Base-by-base conservation (phyloP, 2,329 filamentous ascomycete species). In the Aspergillus ustus region DNA sequence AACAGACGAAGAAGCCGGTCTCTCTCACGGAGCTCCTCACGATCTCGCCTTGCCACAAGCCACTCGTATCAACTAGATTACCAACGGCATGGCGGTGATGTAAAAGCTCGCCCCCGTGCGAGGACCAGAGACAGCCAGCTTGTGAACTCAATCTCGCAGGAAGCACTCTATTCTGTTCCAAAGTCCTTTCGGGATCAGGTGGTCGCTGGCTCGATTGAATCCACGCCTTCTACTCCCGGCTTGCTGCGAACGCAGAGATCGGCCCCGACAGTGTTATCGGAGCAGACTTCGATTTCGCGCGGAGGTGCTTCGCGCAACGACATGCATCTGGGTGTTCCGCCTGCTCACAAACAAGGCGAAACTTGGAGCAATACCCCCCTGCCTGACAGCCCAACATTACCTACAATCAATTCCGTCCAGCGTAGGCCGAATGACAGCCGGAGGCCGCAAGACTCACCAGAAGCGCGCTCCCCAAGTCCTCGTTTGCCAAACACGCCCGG, bases 331-430 rank as follows among this genome's bases (percentile, higher is more conserved):
- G 69, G 70, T 22, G 66, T 75, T 17, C 75, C 73, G 15, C 69
- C 72, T 15, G 71, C 71, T 7, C 61, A 73, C 54, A 77, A 75
- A 34, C 69, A 72, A 57, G 73, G 74, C 19, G 61, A 67, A 22
- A 63, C 60, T 52, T 75, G 70, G 73, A 75, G 70, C 54, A 73
- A 68, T 46, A 70, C 69, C 1, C 73, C 73, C 17, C 60, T 76
- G 20, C 74, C 74, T 11, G 74, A 76, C 45, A 76, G 73, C 48
- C 73, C 74, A 45, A 76, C 74, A 4, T 62, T 76, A 31, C 73
- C 74, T n/a, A 63, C 66, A 17, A 59, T 67, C 13, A 60, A 57
- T 13, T 50, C 65, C 43, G 53, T 60, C 20, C 40, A 22, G 8
- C 60, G 60, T 20, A 22, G 48, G 20, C 20, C 60, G 19, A 46